Evolutionary conservation across 352 stramenopile genomes (phyloP).

Genomic region (Thalassiosira sp.): DNA sequence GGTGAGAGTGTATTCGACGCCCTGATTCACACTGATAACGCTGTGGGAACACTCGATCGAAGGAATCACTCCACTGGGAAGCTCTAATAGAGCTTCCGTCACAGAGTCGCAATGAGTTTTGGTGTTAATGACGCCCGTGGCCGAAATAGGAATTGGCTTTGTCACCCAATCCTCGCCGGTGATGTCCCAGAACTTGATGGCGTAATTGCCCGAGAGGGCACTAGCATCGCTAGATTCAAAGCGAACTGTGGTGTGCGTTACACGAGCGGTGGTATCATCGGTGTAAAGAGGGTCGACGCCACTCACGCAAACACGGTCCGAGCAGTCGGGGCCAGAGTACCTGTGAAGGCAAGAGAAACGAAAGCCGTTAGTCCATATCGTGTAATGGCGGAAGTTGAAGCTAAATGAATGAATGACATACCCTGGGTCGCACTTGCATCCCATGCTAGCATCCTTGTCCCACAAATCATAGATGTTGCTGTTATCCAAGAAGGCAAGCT

Average conservation of each 20-base stretch:
- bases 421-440: slow-evolving; percentile 89
- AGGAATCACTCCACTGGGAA: slow-evolving; percentile 70
- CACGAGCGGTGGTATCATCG: slow-evolving; percentile 54
- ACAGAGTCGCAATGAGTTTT: slow-evolving; percentile 51
- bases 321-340: slow-evolving; percentile 62
- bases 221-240: slow-evolving; percentile 40
- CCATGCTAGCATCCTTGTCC: slow-evolving; percentile 84
- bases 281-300: slow-evolving; percentile 75
- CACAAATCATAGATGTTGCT: slow-evolving; percentile 73
- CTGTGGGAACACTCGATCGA: slow-evolving; percentile 48
- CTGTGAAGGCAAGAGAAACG: slow-evolving; percentile 20
- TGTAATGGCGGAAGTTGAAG: slow-evolving; percentile 31
- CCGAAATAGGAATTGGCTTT: slow-evolving; percentile 40
- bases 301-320: slow-evolving; percentile 77
- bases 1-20: slow-evolving; percentile 66
- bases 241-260: slow-evolving; percentile 58
- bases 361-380: slow-evolving; percentile 16
- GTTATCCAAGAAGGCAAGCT: slow-evolving; percentile 55
- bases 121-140: slow-evolving; percentile 32
- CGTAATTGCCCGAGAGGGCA: slow-evolving; percentile 50
- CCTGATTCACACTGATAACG: slow-evolving; percentile 36
- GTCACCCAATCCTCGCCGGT: slow-evolving; percentile 62
- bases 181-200: slow-evolving; percentile 62
- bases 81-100: slow-evolving; percentile 58
- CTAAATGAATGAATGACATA: slow-evolving; percentile 45